phyloP scores from a whole-genome alignment of 2,329 filamentous ascomycete genomes.

The Orbilia ellipsospora region DNA sequence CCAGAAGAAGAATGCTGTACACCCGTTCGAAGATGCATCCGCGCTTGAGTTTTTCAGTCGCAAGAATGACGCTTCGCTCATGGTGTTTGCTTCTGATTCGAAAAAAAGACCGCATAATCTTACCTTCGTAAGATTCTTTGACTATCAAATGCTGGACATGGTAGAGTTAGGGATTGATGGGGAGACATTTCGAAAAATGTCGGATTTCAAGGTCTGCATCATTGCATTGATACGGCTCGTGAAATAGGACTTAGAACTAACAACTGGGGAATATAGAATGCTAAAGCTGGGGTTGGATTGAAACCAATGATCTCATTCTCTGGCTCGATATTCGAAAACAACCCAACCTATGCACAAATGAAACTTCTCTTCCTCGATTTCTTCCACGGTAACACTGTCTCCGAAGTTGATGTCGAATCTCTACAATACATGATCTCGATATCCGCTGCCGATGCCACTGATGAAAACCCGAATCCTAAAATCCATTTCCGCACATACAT shows the following conservation, averaged over 20 bases:
- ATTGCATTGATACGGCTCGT: too few species aligned
- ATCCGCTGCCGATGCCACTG: slow-evolving; percentile 75
- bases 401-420: slow-evolving; percentile 92
- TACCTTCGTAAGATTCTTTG: slow-evolving; percentile 84
- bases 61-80: slow-evolving; percentile 91
- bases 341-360: slow-evolving; percentile 82
- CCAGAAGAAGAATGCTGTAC: slow-evolving; percentile 95
- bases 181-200: slow-evolving; percentile 74
- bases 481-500: slow-evolving; percentile 75
- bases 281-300: slow-evolving; percentile 80
- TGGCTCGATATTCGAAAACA: slow-evolving; percentile 82
- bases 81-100: slow-evolving; percentile 84
- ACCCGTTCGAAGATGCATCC: slow-evolving; percentile 89
- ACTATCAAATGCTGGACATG: slow-evolving; percentile 92
- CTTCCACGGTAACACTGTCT: slow-evolving; percentile 82
- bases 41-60: slow-evolving; percentile 94
- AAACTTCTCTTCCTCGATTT: slow-evolving; percentile 91
- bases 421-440: slow-evolving; percentile 90
- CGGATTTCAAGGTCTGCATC: slow-evolving; percentile 74
- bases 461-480: slow-evolving; percentile 60
- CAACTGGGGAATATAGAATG: slow-evolving; percentile 62
- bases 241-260: too few species aligned
- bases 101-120: slow-evolving; percentile 97
- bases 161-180: slow-evolving; percentile 86
- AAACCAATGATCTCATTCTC: slow-evolving; percentile 93